Base-by-base conservation (phyloP, 257 asterid species). In the Solanum chiquidenum region DNA sequence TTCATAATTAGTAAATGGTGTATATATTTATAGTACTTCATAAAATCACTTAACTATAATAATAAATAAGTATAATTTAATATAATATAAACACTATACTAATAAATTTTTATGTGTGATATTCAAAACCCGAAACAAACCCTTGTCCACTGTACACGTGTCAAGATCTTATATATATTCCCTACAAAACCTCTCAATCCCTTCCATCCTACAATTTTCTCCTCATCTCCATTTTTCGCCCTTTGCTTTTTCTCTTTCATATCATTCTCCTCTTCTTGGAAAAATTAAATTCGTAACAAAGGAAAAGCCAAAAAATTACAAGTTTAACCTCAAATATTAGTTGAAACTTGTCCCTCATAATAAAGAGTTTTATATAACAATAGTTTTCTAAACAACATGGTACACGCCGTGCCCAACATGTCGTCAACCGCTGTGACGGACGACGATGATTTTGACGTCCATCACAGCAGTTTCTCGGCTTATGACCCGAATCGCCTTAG, bases 381-480 rank as follows among this genome's bases (percentile, higher is more conserved):
- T 29, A 80, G 1, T 46, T 46, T 46, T 46, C 6, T 31, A n/a
- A 31, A 35, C 85, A 92, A 86, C 87, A 90, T 87, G 90, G 86
- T 87, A 2, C 91, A 90, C 88, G 85, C 93, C 72, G 93, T 90
- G 33, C 91, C 93, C 40, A 90, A 91, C 89, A 55, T 88, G 4
- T 90, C 95, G 0, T 89, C 94, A 4, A 74, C 93, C 37, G 38
- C 71, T 37, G 84, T 62, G 37, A n/a, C 83, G 49, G 91, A 87
- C 34, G 90, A 77, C 27, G 88, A 83, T 1, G 87, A 87, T 13
- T 84, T 46, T 72, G 76, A 87, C 38, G 42, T 21, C 86, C 93
- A 96, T 20, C 89, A 91, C 85, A 94, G 97, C 89, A 94, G 89
- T 88, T 94, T 90, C 90, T 88, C 93, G 1, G 92, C 90, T 62